These are phyloP conservation scores for Sporothrix dimorphospora DNA, from an alignment of 2,329 filamentous ascomycete genomes.

Conservation along the genomic window DNA sequence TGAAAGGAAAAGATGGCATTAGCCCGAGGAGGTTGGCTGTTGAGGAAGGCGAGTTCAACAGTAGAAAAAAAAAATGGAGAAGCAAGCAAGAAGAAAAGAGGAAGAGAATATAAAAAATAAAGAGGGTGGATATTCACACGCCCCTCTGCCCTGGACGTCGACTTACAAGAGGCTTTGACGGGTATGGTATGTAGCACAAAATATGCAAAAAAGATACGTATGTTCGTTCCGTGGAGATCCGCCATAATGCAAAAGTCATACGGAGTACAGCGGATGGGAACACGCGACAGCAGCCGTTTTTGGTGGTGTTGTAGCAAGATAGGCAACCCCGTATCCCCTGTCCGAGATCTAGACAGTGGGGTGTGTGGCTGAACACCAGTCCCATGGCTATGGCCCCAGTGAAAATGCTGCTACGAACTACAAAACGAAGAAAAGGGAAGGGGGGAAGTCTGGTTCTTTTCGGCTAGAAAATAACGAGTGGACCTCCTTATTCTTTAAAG, in stretches of 20 bases:
- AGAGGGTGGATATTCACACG: neutral
- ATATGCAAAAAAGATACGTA: neutral
- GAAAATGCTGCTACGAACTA: neutral
- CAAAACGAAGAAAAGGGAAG: neutral
- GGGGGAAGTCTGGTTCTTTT: neutral
- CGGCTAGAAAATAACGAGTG: neutral
- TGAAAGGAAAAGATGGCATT: neutral
- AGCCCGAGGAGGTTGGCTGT: neutral
- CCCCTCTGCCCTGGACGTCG: neutral
- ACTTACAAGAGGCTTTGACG: neutral
- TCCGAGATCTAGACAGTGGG: neutral
- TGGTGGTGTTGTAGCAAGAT: neutral
- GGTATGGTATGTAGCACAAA: conserved; percentile 1
- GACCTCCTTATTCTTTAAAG: neutral
- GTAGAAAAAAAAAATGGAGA: neutral
- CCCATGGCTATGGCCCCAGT: neutral
- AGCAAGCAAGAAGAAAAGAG: neutral
- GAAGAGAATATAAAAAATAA: neutral
- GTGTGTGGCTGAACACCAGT: neutral
- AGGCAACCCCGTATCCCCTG: neutral
- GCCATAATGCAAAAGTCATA: neutral
- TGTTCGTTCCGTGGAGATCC: neutral
- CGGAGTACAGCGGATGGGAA: neutral
- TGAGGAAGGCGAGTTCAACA: neutral
- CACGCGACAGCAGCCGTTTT: neutral